Percentiles rank a stretch among this genome's conserved stretches.
Conservation (phyloP, 1,139 yeast species). For the Saccharomyces hybrid region DNA sequence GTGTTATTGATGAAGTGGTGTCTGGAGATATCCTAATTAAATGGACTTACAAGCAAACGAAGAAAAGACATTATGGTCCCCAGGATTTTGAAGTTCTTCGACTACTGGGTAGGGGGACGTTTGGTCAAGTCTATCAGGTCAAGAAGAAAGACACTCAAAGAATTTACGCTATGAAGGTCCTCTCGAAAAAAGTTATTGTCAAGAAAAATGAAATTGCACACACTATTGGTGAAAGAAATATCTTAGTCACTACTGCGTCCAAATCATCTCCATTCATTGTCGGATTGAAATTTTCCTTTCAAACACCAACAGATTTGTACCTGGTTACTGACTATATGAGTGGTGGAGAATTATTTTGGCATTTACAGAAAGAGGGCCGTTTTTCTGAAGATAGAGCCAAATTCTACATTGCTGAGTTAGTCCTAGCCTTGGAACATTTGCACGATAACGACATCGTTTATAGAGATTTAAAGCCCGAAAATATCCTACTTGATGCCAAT, state of each 20-base stretch:
- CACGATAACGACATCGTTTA: conserved; percentile 91
- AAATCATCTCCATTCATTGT: conserved; percentile 87
- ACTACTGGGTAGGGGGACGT: conserved; percentile 89
- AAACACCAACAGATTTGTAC: conserved; percentile 85
- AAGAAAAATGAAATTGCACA: conserved; percentile 96
- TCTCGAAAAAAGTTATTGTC: conserved; percentile 88
- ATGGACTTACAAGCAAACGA: conserved; percentile 64
- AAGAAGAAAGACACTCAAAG: conserved; percentile 81
- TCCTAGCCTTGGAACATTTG: conserved; percentile 82
- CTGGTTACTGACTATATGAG: conserved; percentile 96
- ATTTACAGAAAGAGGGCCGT: conserved; percentile 90
- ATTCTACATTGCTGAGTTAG: conserved; percentile 92
- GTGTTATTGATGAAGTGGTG: conserved; percentile 70
- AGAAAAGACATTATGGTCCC: conserved; percentile 79
- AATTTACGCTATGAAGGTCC: conserved; percentile 94
- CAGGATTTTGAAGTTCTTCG: conserved; percentile 87
- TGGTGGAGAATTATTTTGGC: conserved; percentile 98
- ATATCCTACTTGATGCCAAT: conserved; percentile 85
- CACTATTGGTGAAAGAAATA: conserved; percentile 93
- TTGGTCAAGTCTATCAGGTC: conserved; percentile 96
- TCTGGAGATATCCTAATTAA: conserved; percentile 69
- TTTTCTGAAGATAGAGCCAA: conserved; percentile 89
- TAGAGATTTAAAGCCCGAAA: conserved; percentile 93
- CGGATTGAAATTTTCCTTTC: conserved; percentile 90
- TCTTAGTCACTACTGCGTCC: conserved; percentile 80